Evolutionary conservation across 2,329 filamentous ascomycete species (phyloP), one percentile per base, ranked within the genome.

Genomic region (Parasarocladium wereldwijsianum): DNA sequence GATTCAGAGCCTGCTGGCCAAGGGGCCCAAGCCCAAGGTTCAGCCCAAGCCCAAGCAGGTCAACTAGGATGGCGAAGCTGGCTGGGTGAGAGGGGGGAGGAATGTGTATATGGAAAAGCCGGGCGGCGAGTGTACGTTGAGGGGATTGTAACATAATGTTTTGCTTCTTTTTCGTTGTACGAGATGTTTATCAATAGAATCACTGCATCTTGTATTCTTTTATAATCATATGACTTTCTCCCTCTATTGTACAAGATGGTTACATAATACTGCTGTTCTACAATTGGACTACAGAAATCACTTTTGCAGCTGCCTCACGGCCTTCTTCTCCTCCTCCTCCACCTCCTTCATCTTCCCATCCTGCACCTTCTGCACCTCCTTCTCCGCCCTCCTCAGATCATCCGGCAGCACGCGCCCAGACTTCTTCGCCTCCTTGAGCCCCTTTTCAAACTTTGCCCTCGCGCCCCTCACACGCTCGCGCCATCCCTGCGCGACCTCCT

Each of bases 321-420:
- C 49, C 43, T 60, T 55, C 43, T 64, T 62, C 54, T 73, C 66
- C 23, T 52, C 54, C 8, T 41, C 42, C 26, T 67, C 58, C 26
- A 72, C 58, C 32, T 53, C 55, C 44, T 57, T 56, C 52, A 70
- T 59, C 47, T 60, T 55, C 50, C 66, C 66, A 34, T 66, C 60
- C 52, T 66, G 63, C 34, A 58, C 36, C 50, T 62, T 61, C 42
- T 64, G 58, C 43, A 60, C 38, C 43, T 60, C 54, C 33, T 48
- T 59, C 22, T 62, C 58, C 5, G 67, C 54, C 43, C 60, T 56
- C 39, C 54, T 54, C 37, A 60, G 57, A n/a, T 63, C 44, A 38
- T 72, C 66, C 2, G 55, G 54, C 23, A 57, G 43, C 17, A 72
- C 39, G 8, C 38, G 20, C 13, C 50, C 51, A 8, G 54, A 55